phyloP scores from a whole-genome alignment of 2,329 filamentous ascomycete species.

The Fusarium drepaniforme region DNA sequence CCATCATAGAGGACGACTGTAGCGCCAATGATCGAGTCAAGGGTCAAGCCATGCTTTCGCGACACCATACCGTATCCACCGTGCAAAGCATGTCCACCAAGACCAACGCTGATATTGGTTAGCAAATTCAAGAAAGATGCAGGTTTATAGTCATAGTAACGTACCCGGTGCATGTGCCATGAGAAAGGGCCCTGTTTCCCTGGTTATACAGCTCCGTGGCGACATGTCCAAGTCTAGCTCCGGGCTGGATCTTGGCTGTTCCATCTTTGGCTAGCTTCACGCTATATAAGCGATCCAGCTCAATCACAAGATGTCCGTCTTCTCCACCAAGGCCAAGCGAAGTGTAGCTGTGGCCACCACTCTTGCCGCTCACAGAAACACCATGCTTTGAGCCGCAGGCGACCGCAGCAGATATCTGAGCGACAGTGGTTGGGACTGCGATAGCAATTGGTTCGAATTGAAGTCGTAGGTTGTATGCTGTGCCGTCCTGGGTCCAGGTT shows the following conservation, averaged over 20 bases:
- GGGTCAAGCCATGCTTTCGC: slow-evolving; percentile 45
- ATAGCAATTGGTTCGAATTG: slow-evolving; percentile 49
- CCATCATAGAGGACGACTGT: slow-evolving; percentile 46
- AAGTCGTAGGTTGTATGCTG: slow-evolving; percentile 50
- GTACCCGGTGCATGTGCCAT: slow-evolving; percentile 66
- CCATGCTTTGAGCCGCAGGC: slow-evolving; percentile 57
- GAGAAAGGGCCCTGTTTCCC: slow-evolving; percentile 57
- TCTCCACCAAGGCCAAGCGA: slow-evolving; percentile 61
- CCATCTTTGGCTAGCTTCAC: slow-evolving; percentile 45
- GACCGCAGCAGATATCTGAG: slow-evolving; percentile 60
- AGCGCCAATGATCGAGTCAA: slow-evolving; percentile 46
- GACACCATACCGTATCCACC: slow-evolving; percentile 50
- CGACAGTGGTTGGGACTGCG: slow-evolving; percentile 47
- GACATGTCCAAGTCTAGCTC: slow-evolving; percentile 63
- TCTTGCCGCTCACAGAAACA: slow-evolving; percentile 63
- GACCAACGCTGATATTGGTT: slow-evolving; percentile 40
- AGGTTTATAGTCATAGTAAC: slow-evolving; percentile 4
- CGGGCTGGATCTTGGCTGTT: slow-evolving; percentile 52
- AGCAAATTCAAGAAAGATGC: background rate
- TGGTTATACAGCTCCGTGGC: slow-evolving; percentile 56
- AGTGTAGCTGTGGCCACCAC: slow-evolving; percentile 67
- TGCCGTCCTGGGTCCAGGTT: slow-evolving; percentile 49
- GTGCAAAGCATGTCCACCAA: slow-evolving; percentile 47
- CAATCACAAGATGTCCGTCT: slow-evolving; percentile 56
- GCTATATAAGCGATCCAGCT: slow-evolving; percentile 54